Conservation (phyloP, 1,284 basidiomycete species). For the Polyporus tsugae region DNA sequence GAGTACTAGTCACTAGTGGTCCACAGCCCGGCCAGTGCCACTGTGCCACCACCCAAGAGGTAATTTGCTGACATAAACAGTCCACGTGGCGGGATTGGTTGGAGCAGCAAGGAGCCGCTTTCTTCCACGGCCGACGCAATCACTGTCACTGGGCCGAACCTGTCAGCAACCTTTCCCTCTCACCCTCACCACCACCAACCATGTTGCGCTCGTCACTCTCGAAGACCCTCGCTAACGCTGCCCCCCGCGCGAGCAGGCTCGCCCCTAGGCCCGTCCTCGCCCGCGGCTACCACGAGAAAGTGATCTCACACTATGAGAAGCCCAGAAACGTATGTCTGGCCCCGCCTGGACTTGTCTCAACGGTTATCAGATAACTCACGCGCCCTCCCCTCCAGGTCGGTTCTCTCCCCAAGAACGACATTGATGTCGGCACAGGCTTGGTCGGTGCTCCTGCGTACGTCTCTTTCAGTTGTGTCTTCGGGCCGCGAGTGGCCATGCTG, state of each 20-base stretch:
- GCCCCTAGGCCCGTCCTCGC: constrained; percentile 56
- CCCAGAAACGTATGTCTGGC: constrained; percentile 85
- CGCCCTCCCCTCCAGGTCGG: constrained; percentile 74
- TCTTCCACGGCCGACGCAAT: constrained; percentile 29
- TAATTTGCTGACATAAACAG: constrained; percentile 19
- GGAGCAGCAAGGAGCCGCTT: constrained; percentile 23
- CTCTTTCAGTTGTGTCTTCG: constrained; percentile 12
- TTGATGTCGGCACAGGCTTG: constrained; percentile 95
- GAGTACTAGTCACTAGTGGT: no score
- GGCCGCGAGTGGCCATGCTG: constrained; percentile 23
- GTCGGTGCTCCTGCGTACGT: constrained; percentile 98
- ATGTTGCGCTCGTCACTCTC: constrained; percentile 75
- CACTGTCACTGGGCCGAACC: constrained; percentile 12
- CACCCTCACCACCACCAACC: constrained; percentile 47
- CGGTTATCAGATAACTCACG: constrained; percentile 67
- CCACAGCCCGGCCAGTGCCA: no score
- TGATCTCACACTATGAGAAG: constrained; percentile 95
- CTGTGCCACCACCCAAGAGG: no score
- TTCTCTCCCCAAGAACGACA: constrained; percentile 91
- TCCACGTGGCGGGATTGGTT: constrained; percentile 32
- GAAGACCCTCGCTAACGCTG: constrained; percentile 55
- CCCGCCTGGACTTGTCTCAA: constrained; percentile 35
- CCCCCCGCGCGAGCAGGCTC: constrained; percentile 51
- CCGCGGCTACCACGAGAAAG: constrained; percentile 90
- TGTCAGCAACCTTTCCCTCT: constrained; percentile 23